Conservation (phyloP, 805 yeast species). For the Lipomyces orientalis region DNA sequence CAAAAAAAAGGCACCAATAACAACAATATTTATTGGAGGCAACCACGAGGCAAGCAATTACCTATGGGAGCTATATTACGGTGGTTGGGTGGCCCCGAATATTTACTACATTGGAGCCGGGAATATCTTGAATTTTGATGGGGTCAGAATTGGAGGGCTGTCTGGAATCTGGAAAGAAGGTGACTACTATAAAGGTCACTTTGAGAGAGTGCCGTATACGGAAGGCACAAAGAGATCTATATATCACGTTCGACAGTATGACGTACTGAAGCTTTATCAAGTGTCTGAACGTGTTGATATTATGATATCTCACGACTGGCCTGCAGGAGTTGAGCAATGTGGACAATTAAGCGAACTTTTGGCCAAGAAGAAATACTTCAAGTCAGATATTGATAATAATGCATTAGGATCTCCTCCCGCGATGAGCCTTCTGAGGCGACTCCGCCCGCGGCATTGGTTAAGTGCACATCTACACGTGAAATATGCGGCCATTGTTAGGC, state of each 20-base stretch:
- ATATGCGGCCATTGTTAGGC: slow-evolving; percentile 63
- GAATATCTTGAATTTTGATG: slow-evolving; percentile 75
- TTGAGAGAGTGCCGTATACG: slow-evolving; percentile 58
- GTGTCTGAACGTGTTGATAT: slow-evolving; percentile 56
- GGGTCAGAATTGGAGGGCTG: slow-evolving; percentile 76
- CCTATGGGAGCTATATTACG: slow-evolving; percentile 70
- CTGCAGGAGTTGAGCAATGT: slow-evolving; percentile 69
- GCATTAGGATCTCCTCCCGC: slow-evolving; percentile 76
- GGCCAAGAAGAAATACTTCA: slow-evolving; percentile 67
- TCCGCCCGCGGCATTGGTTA: slow-evolving; percentile 79
- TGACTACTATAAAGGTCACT: slow-evolving; percentile 53
- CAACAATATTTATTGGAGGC: slow-evolving; percentile 89
- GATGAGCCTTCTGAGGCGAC: slow-evolving; percentile 55
- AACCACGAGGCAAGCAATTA: slow-evolving; percentile 91
- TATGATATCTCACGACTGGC: slow-evolving; percentile 93
- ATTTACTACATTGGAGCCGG: slow-evolving; percentile 84
- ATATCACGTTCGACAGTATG: slow-evolving; percentile 73
- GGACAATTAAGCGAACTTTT: slow-evolving; percentile 65
- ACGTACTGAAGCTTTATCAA: slow-evolving; percentile 59
- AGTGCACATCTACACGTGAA: slow-evolving; percentile 87
- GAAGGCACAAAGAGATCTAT: slow-evolving; percentile 57
- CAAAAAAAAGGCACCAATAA: slow-evolving; percentile 64
- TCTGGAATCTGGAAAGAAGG: slow-evolving; percentile 78
- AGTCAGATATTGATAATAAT: slow-evolving; percentile 62
- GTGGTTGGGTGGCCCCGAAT: slow-evolving; percentile 93